These are phyloP conservation scores for Botrytis aclada DNA, from an alignment of 2,329 filamentous ascomycete genomes.

Conservation along the genomic window DNA sequence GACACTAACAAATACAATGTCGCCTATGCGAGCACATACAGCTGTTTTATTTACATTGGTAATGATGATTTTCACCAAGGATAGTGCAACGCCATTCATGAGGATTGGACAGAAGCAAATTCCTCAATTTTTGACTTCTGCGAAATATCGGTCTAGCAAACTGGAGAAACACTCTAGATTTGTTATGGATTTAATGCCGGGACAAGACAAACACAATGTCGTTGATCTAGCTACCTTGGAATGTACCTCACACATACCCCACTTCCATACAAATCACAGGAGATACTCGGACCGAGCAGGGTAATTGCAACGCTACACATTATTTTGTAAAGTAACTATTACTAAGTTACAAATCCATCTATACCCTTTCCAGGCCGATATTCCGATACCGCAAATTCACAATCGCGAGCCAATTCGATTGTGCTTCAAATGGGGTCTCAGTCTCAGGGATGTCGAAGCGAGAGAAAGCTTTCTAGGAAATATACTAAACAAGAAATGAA, in stretches of 20 bases:
- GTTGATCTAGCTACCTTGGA: neutral
- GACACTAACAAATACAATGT: neutral
- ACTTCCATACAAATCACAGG: neutral
- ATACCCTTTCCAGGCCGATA: neutral
- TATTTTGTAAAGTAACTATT: neutral
- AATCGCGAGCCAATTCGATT: neutral
- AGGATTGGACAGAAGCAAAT: neutral
- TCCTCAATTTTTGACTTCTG: neutral
- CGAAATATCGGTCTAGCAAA: neutral
- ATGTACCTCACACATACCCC: neutral
- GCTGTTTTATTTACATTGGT: neutral
- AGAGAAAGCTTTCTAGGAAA: neutral
- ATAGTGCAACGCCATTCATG: slow-evolving; percentile 1
- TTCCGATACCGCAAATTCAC: slow-evolving; percentile 10
- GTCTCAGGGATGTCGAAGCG: slow-evolving; percentile 12
- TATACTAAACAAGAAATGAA: neutral
- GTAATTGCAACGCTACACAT: slow-evolving; percentile 3
- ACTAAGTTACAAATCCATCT: neutral
- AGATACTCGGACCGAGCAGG: slow-evolving; percentile 7
- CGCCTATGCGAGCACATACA: neutral
- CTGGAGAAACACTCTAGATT: neutral
- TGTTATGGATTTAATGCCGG: neutral
- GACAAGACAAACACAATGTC: neutral
- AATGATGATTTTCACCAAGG: neutral
- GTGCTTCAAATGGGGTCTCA: neutral